Evolutionary conservation across 2,329 filamentous ascomycete genomes (phyloP).

Genomic region (Neobulgaria alba): DNA sequence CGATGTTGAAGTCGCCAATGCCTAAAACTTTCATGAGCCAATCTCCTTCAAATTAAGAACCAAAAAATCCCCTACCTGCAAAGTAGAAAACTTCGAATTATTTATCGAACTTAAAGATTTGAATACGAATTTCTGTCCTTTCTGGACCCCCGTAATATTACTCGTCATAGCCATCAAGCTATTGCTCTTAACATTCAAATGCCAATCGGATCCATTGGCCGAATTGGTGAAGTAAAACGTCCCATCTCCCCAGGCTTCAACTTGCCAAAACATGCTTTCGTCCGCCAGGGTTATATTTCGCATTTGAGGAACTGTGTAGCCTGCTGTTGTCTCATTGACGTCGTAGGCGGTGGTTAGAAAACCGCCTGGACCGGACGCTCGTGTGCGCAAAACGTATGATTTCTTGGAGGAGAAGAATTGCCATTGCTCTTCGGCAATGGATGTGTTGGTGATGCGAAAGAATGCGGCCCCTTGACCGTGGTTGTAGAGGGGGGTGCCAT

Average conservation of each 20-base stretch:
- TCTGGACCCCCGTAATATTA: conserved; percentile 9
- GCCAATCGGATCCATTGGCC: conserved; percentile 12
- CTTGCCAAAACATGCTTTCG: conserved; percentile 13
- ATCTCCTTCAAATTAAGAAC: too few species aligned
- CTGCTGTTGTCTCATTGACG: conserved; percentile 6
- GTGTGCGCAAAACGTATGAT: conserved; percentile 11
- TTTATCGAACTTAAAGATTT: conserved; percentile 5
- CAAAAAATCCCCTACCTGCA: too few species aligned
- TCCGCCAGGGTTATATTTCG: conserved; percentile 7
- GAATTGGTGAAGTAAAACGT: conserved; percentile 13
- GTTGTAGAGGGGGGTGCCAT: conserved; percentile 3
- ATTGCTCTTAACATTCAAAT: conserved; percentile 7
- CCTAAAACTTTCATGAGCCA: too few species aligned
- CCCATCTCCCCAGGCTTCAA: conserved; percentile 14
- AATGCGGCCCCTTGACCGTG: conserved; percentile 5
- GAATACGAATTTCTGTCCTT: conserved; percentile 10
- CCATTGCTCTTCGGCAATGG: conserved; percentile 8
- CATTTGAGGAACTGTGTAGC: conserved; percentile 9
- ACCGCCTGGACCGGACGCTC: conserved; percentile 3
- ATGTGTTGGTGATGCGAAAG: conserved; percentile 8
- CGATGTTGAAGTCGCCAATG: neutral
- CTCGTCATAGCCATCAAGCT: conserved; percentile 11
- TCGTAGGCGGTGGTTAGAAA: conserved; percentile 3
- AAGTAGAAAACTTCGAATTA: conserved; percentile 5
- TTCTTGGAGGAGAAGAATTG: conserved; percentile 10